These are phyloP conservation scores for Colletotrichum tabaci DNA, from an alignment of 2,329 filamentous ascomycete species.

Conservation along the genomic window DNA sequence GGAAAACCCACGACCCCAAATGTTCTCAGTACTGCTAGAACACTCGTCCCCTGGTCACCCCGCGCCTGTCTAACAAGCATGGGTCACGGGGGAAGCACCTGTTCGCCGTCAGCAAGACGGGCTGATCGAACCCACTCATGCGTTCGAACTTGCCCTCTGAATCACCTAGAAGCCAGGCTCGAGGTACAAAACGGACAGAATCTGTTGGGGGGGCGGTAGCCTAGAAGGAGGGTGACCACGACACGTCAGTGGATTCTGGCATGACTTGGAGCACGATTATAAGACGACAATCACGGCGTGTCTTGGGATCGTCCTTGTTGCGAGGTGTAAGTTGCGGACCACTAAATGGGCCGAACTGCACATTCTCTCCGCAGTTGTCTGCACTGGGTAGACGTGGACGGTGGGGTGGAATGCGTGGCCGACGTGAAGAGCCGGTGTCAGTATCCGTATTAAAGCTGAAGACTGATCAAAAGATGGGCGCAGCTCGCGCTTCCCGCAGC, in stretches of 20 bases:
- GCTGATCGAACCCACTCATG: conserved; percentile 18
- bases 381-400: conserved; percentile 1
- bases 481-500: conserved; percentile 28
- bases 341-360: conserved; percentile 15
- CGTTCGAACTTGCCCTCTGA: neutral
- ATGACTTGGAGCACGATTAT: conserved; percentile 37
- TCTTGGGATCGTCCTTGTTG: conserved; percentile 41
- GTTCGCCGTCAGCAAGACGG: conserved; percentile 13
- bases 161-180: neutral
- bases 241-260: conserved; percentile 35
- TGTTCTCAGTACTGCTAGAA: conserved; percentile 13
- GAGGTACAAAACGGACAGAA: conserved; percentile 11
- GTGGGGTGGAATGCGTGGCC: conserved; percentile 16
- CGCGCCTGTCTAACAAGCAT: conserved; percentile 12
- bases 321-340: conserved; percentile 27
- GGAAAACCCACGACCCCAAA: conserved; percentile 7
- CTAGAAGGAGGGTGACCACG: conserved; percentile 1
- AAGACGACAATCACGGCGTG: conserved; percentile 35
- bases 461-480: conserved; percentile 6
- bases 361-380: conserved; percentile 10
- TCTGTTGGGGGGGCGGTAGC: conserved; percentile 29
- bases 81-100: conserved; percentile 28
- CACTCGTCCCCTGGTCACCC: conserved; percentile 14
- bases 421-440: conserved; percentile 29
- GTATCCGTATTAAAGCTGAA: conserved; percentile 23